Conservation (phyloP, 352 stramenopile genomes). For the Pythium chondricola region DNA sequence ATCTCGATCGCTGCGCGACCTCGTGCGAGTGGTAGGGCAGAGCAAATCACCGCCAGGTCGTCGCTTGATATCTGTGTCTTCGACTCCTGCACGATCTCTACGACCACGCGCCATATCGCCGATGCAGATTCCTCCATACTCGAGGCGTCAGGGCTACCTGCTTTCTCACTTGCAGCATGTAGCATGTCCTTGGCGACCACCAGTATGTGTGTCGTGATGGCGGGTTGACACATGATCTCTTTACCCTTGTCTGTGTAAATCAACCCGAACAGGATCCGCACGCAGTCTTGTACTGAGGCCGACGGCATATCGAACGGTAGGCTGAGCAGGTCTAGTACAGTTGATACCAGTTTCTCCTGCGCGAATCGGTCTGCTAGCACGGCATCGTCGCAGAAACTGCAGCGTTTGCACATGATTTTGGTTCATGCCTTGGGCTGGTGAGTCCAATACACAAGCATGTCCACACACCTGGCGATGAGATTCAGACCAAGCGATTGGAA, state of each 20-base stretch:
- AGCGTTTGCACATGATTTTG: no score
- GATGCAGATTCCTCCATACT: no score
- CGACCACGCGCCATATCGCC: no score
- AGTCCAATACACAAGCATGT: not conserved
- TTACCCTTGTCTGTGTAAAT: conserved; percentile 38
- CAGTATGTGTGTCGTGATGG: no score
- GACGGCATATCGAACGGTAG: conserved; percentile 6
- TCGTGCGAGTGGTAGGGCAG: conserved; percentile 44
- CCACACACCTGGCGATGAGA: conserved; percentile 65
- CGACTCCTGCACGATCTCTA: no score
- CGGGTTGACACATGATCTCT: conserved; percentile 23
- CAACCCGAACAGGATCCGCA: conserved; percentile 42
- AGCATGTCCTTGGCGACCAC: no score
- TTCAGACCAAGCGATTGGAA: conserved; percentile 77
- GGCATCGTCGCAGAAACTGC: conserved; percentile 60
- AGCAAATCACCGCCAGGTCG: conserved; percentile 73
- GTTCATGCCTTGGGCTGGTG: no score
- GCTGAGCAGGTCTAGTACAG: conserved; percentile 47
- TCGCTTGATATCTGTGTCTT: conserved; percentile 42
- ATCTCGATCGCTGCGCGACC: conserved; percentile 32
- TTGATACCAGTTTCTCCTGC: conserved; percentile 52
- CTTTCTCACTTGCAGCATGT: no score
- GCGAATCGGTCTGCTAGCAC: conserved; percentile 44
- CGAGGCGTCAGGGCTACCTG: no score
- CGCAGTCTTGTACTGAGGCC: conserved; percentile 32